phyloP scores from a whole-genome alignment of 208 protist species.

The Phytomonas sp. region DNA sequence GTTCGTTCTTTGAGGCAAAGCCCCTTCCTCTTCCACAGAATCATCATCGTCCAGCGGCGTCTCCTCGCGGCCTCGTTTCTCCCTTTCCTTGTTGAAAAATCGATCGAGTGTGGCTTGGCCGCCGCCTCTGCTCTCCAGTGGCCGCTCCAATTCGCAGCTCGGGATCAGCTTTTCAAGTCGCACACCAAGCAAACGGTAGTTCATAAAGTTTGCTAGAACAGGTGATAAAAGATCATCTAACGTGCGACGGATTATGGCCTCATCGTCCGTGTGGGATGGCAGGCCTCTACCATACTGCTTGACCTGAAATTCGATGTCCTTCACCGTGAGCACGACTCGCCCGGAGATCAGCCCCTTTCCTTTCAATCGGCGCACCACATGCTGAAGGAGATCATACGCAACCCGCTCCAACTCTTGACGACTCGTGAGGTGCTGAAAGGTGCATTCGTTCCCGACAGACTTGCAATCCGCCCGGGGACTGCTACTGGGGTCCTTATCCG shows the following conservation, averaged over 20 bases:
- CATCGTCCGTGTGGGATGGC: conserved; percentile 28
- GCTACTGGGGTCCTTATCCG: not conserved
- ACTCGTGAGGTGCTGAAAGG: conserved; percentile 38
- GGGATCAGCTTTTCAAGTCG: conserved; percentile 47
- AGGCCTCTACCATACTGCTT: conserved; percentile 58
- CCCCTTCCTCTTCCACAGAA: not conserved
- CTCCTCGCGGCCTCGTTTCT: not conserved
- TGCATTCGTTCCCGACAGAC: conserved; percentile 68
- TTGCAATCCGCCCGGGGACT: conserved; percentile 19
- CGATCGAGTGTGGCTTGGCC: not conserved
- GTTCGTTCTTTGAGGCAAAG: not conserved
- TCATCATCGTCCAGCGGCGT: not conserved
- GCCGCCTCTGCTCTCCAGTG: conserved; percentile 2
- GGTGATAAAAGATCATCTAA: conserved; percentile 59
- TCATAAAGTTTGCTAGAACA: conserved; percentile 26
- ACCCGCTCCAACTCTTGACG: conserved; percentile 38
- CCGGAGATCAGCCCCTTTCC: conserved; percentile 30
- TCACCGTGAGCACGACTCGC: conserved; percentile 73
- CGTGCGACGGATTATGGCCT: conserved; percentile 35
- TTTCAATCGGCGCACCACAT: conserved; percentile 21
- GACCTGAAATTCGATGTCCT: conserved; percentile 54
- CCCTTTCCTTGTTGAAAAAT: not conserved
- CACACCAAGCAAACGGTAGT: conserved; percentile 69
- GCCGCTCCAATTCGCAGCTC: conserved; percentile 12
- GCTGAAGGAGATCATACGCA: conserved; percentile 25